phyloP scores from a whole-genome alignment of 1,284 basidiomycete genomes.

The Ustilago shanxiensis region DNA sequence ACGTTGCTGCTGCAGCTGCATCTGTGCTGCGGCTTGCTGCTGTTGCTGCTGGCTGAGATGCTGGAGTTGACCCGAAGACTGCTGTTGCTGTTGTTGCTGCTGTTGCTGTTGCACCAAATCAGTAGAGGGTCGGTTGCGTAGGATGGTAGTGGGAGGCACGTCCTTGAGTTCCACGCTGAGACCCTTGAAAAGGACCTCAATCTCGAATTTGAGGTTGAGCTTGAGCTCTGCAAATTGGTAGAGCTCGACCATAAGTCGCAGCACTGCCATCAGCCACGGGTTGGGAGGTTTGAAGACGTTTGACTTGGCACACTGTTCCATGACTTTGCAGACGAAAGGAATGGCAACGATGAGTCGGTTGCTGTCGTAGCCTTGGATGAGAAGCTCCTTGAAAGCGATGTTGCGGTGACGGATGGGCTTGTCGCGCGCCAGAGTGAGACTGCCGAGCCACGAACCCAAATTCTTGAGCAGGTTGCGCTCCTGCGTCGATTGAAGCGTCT shows the following conservation, averaged over 20 bases:
- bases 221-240: constrained; percentile 98
- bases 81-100: constrained; percentile 49
- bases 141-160: constrained; percentile 85
- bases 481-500: constrained; percentile 82
- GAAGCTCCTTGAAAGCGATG: constrained; percentile 93
- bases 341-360: constrained; percentile 93
- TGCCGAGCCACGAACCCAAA: constrained; percentile 93
- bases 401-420: constrained; percentile 93
- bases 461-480: constrained; percentile 93
- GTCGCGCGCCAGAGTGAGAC: constrained; percentile 90
- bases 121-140: constrained; percentile 75
- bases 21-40: constrained; percentile 43
- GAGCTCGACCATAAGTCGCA: constrained; percentile 90
- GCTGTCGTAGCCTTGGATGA: constrained; percentile 94
- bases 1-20: constrained; percentile 48
- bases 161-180: constrained; percentile 88
- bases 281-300: constrained; percentile 95
- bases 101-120: constrained; percentile 48
- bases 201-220: constrained; percentile 97
- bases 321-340: constrained; percentile 96
- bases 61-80: constrained; percentile 39
- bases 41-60: constrained; percentile 56
- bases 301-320: constrained; percentile 89
- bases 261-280: constrained; percentile 96
- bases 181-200: constrained; percentile 94